A percentile compares a stretch with the other conserved stretches of the same genome.
Conservation (phyloP, 305 asterid species). For the Coffea humblotiana region DNA sequence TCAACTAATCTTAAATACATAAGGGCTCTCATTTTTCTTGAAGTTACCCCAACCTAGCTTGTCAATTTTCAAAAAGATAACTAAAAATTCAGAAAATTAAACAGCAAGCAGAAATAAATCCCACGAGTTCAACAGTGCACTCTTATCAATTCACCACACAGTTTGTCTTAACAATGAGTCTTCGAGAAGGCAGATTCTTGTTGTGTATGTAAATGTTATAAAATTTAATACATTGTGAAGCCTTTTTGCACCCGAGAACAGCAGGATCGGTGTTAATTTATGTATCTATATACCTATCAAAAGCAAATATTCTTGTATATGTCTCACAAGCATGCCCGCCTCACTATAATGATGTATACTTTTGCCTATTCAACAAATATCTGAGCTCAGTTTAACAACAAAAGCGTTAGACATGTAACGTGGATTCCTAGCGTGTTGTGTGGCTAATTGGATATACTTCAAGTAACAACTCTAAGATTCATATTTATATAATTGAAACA, state of each 20-base stretch:
- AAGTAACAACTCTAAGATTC: neutral
- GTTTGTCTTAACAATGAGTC: neutral
- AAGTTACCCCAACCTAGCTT: neutral
- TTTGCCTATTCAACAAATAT: neutral
- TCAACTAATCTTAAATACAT: neutral
- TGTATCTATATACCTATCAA: neutral
- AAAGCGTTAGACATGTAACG: neutral
- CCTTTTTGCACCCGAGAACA: neutral
- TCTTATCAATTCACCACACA: neutral
- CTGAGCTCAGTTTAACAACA: neutral
- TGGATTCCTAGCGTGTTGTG: neutral
- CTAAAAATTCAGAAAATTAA: neutral
- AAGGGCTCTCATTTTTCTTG: neutral
- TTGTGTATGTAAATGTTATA: neutral
- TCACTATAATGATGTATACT: neutral
- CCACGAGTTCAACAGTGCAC: neutral
- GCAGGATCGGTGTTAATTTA: neutral
- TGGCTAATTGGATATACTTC: neutral
- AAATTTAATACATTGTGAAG: neutral
- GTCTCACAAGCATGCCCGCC: neutral
- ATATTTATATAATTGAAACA: neutral
- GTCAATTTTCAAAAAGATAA: neutral
- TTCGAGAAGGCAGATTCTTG: neutral
- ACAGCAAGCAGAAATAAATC: neutral
- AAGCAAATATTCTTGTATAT: neutral